phyloP scores from a whole-genome alignment of 192 early-diverging fungal genomes.

The Phlyctochytrium arcticum region DNA sequence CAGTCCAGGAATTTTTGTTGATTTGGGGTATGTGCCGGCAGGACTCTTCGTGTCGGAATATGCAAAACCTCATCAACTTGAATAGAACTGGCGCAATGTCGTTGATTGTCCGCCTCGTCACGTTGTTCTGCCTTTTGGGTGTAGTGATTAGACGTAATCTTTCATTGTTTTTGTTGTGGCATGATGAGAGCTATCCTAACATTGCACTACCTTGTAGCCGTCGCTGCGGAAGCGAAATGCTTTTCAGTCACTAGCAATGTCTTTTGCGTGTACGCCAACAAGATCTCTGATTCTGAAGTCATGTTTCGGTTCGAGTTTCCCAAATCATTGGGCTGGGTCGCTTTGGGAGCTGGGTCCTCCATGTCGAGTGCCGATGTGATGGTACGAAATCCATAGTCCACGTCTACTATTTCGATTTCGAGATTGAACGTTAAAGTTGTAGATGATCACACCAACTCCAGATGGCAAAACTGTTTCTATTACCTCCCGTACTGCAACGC shows the following conservation, averaged over 20 bases:
- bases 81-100: too few species aligned
- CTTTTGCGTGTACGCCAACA: slow-evolving; percentile 5
- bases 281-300: background rate
- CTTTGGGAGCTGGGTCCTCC: background rate
- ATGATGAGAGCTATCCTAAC: too few species aligned
- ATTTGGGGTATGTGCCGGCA: too few species aligned
- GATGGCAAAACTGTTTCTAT: slow-evolving; percentile 13
- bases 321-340: slow-evolving; percentile 5
- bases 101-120: too few species aligned
- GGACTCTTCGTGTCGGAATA: too few species aligned
- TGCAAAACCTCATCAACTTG: too few species aligned
- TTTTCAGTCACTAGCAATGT: background rate
- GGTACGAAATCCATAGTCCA: background rate
- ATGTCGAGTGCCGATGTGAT: slow-evolving; percentile 14
- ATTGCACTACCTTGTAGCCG: too few species aligned
- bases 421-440: background rate
- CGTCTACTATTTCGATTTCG: background rate
- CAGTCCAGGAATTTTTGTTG: too few species aligned
- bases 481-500: slow-evolving; percentile 18
- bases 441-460: background rate
- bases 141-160: too few species aligned
- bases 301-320: slow-evolving; percentile 10
- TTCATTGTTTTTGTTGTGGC: too few species aligned
- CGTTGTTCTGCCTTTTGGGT: too few species aligned
- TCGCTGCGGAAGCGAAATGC: too few species aligned